Base-by-base conservation (phyloP, 2,329 filamentous ascomycete genomes). In the Aspergillus udagawae region DNA sequence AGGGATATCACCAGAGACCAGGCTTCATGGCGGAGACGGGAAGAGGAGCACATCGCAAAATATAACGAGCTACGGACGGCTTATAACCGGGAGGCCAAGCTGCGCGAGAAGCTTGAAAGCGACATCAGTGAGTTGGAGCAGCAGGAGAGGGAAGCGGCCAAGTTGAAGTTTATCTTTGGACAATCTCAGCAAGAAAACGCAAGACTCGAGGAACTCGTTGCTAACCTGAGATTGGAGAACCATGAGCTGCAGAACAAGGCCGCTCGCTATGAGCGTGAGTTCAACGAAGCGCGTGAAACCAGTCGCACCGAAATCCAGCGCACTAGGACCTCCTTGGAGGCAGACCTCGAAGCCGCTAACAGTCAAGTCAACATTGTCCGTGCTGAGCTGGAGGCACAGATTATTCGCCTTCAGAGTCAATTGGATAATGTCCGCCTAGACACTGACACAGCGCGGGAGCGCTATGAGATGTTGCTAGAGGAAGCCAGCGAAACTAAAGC, bases 1-100 rank as follows among this genome's bases (percentile, higher is more conserved):
- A 85, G 86, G 49, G 88, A 96, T 60, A 86, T 97, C 60, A 86
- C 89, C 23, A 86, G 90, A 66, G 92, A 97, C 70, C 93, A 92
- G 70, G 86, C 88, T 29, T 82, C 84, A 38, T 92, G 89, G 76
- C 85, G 86, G 66, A 89, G 89, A 75, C 88, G 76, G 56, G 84
- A 86, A 64, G 80, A 86, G 57, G 79, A 83, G n/a, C 78, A 83
- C 49, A 73, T 77, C 57, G 77, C 77, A 61, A 80, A 77, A 60
- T 80, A 83, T 56, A 82, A 84, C 53, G 72, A 82, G 32, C 74
- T 86, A 44, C 80, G 80, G 57, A 79, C 80, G 29, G 77, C 82
- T 50, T 79, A 84, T 52, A 88, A 89, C 67, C 87, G 88, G 14
- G 90, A 93, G 73, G 82, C 86, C 10, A 85, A 85, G 66, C 81